Evolutionary conservation across 73 alveolate genomes (phyloP), one percentile per base, ranked within the genome.

Genomic region (Symbiodinium pilosum): DNA sequence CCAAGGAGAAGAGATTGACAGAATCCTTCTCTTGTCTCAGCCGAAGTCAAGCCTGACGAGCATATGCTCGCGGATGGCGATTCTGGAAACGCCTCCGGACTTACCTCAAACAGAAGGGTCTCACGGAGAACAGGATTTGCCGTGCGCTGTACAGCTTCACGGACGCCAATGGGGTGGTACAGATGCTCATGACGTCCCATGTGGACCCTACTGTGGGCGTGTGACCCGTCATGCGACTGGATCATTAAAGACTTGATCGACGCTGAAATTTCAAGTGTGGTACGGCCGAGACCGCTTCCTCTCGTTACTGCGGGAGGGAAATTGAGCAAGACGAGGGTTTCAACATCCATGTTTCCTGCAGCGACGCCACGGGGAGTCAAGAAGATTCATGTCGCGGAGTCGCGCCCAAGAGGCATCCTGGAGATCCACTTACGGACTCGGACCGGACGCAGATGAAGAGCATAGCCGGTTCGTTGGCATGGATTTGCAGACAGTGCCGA

Each of bases 111-210:
- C 12, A 34, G 16, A 56, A 6, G 75, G 86, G 86, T 16, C 44
- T 73, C 0, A 0, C 30, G 16, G 86, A 73, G 86, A 73, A 73
- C n/a, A 43, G 44, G 47, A 38, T 73, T 44, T 36, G 34, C 47
- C 86, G 86, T 3, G 86, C 86, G 28, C 39, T 73, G 86, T 73
- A 73, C 86, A 7, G 47, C 6, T 73, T 1, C 51, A 36, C 86
- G 34, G 86, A 73, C 12, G 75, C 75, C 75, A 30, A 73, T 38
- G 86, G 86, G 0, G 86, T 73, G 28, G 86, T 73, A 73, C 86
- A 73, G 44, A 0, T 38, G 47, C 42, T 73, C 47, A 16, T 73
- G 42, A 38, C 86, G 42, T 36, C 86, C 24, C 86, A 73, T 9
- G 86, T 73, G 51, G 86, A 73, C 44, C 24, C 42, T 73, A 1